A percentile compares a stretch with the other conserved stretches of the same genome.
Conservation (phyloP, 805 yeast genomes). For the Jamesozyma spencerorum region DNA sequence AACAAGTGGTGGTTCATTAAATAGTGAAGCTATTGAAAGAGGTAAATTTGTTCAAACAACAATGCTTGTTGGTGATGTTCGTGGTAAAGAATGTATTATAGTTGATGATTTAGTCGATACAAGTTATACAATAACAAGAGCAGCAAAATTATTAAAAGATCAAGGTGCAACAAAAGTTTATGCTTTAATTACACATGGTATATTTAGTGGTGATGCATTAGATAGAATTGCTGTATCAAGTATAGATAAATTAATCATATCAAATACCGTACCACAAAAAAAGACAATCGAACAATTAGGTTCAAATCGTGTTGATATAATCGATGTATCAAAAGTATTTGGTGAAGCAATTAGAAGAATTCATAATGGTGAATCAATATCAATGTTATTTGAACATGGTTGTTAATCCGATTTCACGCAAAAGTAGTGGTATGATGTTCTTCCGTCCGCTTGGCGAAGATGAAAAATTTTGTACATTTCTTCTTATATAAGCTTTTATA, state of each 20-base stretch:
- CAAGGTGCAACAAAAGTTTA: constrained; percentile 85
- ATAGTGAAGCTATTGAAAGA: constrained; percentile 14
- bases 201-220: constrained; percentile 86
- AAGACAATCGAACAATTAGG: constrained; percentile 46
- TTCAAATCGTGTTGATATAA: constrained; percentile 53
- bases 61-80: constrained; percentile 94
- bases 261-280: constrained; percentile 85
- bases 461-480: too few relatives aligned
- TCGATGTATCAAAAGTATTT: constrained; percentile 80
- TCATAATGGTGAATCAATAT: constrained; percentile 93
- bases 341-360: constrained; percentile 95
- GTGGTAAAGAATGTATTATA: constrained; percentile 75
- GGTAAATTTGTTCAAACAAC: constrained; percentile 55
- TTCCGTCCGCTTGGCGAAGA: too few relatives aligned
- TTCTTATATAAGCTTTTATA: too few relatives aligned
- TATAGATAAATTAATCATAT: constrained; percentile 78
- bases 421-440: too few relatives aligned
- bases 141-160: constrained; percentile 83
- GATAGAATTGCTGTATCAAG: constrained; percentile 54
- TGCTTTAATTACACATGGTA: constrained; percentile 86
- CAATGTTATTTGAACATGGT: constrained; percentile 84
- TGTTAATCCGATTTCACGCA: too few relatives aligned
- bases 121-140: constrained; percentile 81
- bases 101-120: constrained; percentile 94
- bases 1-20: constrained; percentile 21